phyloP scores from a whole-genome alignment of 2,329 filamentous ascomycete genomes.

The Thermothelomyces thermophilus region DNA sequence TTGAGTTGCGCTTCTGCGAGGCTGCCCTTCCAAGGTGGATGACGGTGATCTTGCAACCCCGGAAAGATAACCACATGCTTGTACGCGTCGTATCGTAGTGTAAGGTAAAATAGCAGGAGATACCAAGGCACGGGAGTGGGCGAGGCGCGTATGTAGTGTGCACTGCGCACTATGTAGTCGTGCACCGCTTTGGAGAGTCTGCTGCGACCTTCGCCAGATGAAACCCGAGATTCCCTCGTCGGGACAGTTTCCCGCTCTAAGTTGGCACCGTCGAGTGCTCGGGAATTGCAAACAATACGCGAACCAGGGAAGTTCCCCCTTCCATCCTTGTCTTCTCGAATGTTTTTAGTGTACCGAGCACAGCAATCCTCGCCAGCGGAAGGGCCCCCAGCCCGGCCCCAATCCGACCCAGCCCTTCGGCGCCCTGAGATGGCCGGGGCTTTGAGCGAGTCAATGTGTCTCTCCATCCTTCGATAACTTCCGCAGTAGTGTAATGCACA shows the following conservation, averaged over 20 bases:
- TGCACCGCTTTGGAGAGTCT: neutral
- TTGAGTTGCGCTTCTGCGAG: neutral
- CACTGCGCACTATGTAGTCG: no score
- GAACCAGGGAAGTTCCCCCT: neutral
- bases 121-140: no score
- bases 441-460: no score
- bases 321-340: conserved; percentile 1
- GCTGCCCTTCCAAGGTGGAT: neutral
- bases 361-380: neutral
- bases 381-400: no score
- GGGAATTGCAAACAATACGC: neutral
- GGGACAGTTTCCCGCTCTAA: neutral
- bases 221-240: neutral
- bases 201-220: neutral
- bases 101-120: no score
- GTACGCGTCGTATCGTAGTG: no score
- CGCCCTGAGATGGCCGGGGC: neutral
- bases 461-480: no score
- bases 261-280: neutral
- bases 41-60: neutral
- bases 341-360: neutral
- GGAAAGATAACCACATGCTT: neutral
- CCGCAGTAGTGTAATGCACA: no score
- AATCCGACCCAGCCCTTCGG: neutral
- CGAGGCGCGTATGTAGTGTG: no score